Percentiles rank a stretch among this genome's conserved stretches.
These are phyloP conservation scores for Fraxinus americana DNA, from an alignment of 257 asterid species.

Conservation along the genomic window DNA sequence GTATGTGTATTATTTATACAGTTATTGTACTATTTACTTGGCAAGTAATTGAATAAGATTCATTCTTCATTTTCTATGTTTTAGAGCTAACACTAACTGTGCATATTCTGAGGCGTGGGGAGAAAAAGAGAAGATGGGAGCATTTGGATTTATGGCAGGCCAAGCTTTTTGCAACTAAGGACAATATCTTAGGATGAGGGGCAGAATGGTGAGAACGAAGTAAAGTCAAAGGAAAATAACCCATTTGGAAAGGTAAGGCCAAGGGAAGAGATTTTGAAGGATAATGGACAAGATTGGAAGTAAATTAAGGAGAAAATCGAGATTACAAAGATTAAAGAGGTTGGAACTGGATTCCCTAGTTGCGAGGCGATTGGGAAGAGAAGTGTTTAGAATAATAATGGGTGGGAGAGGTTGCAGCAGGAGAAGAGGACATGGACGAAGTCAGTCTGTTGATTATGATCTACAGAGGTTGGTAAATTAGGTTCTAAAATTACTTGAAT, in stretches of 20 bases:
- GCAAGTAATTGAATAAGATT: no score
- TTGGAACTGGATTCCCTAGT: slow-evolving; percentile 32
- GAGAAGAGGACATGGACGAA: slow-evolving; percentile 83
- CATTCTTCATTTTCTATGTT: no score
- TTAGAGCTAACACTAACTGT: slow-evolving; percentile 19
- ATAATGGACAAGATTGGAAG: slow-evolving; percentile 91
- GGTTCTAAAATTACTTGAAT: slow-evolving; percentile 17
- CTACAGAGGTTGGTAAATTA: slow-evolving; percentile 63
- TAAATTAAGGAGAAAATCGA: slow-evolving; percentile 80
- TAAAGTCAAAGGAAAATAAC: slow-evolving; percentile 20
- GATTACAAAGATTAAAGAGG: slow-evolving; percentile 55
- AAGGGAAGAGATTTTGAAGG: slow-evolving; percentile 94
- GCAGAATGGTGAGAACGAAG: slow-evolving; percentile 19
- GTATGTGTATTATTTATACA: no score
- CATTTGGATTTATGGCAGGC: slow-evolving; percentile 45
- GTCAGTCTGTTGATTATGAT: slow-evolving; percentile 49
- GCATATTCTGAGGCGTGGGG: slow-evolving; percentile 64
- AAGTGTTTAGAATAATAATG: slow-evolving; percentile 63
- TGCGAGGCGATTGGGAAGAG: slow-evolving; percentile 41
- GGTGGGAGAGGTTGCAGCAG: slow-evolving; percentile 42
- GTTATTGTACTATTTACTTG: no score
- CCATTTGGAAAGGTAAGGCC: slow-evolving; percentile 97
- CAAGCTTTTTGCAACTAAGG: slow-evolving; percentile 66
- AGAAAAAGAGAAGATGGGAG: slow-evolving; percentile 58
- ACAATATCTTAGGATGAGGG: slow-evolving; percentile 37